A percentile compares a stretch with the other conserved stretches of the same genome.
Conservation (phyloP, 2,329 filamentous ascomycete genomes). For the Ceratocystis variospora region DNA sequence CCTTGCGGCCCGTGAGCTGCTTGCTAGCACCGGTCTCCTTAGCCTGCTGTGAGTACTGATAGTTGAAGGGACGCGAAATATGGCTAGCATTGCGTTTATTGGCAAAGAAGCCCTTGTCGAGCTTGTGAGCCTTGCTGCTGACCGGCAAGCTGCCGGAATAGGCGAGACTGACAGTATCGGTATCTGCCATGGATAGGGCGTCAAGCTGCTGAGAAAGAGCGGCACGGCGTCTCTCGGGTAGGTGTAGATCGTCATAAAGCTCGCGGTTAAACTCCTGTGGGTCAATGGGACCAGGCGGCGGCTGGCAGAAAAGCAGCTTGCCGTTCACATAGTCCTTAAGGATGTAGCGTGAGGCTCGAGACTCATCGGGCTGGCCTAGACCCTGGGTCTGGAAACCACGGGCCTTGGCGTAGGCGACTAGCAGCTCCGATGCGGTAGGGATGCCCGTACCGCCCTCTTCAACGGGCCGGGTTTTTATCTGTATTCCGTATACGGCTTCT, state of each 20-base stretch:
- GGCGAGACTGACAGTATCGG: conserved; percentile 22
- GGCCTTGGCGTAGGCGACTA: conserved; percentile 74
- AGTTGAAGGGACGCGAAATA: conserved; percentile 68
- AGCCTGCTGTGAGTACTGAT: conserved; percentile 79
- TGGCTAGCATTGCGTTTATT: conserved; percentile 48
- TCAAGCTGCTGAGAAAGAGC: conserved; percentile 42
- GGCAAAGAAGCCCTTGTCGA: conserved; percentile 87
- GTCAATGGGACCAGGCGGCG: conserved; percentile 64
- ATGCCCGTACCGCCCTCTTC: conserved; percentile 88
- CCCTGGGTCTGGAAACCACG: conserved; percentile 84
- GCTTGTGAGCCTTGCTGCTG: conserved; percentile 58
- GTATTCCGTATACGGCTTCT: conserved; percentile 87
- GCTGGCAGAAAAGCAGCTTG: conserved; percentile 82
- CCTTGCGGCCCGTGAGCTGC: conserved; percentile 69
- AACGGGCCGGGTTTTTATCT: conserved; percentile 61
- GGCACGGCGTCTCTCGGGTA: conserved; percentile 67
- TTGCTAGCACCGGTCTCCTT: conserved; percentile 36
- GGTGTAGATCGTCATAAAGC: conserved; percentile 68
- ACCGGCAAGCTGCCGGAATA: conserved; percentile 32
- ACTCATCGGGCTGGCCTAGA: conserved; percentile 83
- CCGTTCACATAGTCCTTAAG: conserved; percentile 97
- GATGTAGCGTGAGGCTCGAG: conserved; percentile 73
- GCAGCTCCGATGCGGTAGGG: conserved; percentile 71
- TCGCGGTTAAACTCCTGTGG: conserved; percentile 70
- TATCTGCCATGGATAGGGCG: conserved; percentile 31